phyloP scores from a whole-genome alignment of 2,329 filamentous ascomycete species.

The Graphilbum ipis-grandicollis region DNA sequence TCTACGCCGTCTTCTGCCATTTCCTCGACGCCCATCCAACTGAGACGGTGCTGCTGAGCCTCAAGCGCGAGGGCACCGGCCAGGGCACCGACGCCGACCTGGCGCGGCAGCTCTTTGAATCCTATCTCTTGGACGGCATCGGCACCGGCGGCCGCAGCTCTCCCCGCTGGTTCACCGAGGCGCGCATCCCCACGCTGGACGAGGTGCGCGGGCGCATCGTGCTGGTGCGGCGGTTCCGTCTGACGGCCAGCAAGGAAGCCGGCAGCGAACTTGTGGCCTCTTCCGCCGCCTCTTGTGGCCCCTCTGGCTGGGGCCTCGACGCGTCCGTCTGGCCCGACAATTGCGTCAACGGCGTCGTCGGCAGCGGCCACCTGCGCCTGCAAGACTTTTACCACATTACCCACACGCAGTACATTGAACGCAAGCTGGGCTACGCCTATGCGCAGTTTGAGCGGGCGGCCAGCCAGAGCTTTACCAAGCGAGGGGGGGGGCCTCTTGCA shows the following conservation, averaged over 20 bases:
- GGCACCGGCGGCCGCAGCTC: background rate
- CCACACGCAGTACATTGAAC: slow-evolving; percentile 55
- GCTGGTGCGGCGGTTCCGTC: slow-evolving; percentile 61
- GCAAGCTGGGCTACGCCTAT: slow-evolving; percentile 59
- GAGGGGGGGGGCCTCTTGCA: slow-evolving; percentile 21
- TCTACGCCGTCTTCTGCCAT: slow-evolving; percentile 52
- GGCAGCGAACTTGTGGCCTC: slow-evolving; percentile 15
- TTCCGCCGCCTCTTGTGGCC: slow-evolving; percentile 32
- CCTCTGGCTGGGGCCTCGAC: slow-evolving; percentile 39
- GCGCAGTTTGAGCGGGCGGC: slow-evolving; percentile 63
- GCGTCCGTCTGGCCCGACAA: slow-evolving; percentile 71
- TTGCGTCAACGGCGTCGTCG: slow-evolving; percentile 54
- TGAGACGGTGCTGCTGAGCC: slow-evolving; percentile 68
- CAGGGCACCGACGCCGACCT: slow-evolving; percentile 65
- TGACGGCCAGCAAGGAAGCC: slow-evolving; percentile 15
- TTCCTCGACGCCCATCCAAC: slow-evolving; percentile 65
- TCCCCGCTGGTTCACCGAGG: slow-evolving; percentile 55
- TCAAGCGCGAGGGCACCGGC: slow-evolving; percentile 85
- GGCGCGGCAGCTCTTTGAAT: slow-evolving; percentile 50
- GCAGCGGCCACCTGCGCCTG: slow-evolving; percentile 59
- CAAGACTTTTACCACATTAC: slow-evolving; percentile 92
- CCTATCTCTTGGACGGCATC: slow-evolving; percentile 41
- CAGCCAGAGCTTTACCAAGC: slow-evolving; percentile 22
- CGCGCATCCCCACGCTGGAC: slow-evolving; percentile 60
- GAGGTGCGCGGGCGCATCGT: slow-evolving; percentile 70